Evolutionary conservation across 345 rosid genomes (phyloP).

Genomic region (Linum trigynum): DNA sequence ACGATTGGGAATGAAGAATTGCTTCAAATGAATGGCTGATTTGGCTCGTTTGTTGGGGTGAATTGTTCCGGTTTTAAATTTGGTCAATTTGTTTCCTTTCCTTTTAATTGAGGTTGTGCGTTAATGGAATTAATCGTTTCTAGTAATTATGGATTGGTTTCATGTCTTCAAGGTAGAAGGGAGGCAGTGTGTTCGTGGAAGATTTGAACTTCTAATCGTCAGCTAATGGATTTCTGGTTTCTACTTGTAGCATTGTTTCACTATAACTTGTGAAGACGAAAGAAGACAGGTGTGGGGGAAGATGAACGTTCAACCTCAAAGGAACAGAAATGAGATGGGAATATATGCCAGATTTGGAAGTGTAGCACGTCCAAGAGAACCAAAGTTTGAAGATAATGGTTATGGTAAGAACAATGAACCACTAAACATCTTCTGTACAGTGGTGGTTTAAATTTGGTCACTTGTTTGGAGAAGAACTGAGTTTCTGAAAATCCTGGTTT

Average conservation of each 20-base stretch:
- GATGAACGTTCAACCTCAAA: not conserved
- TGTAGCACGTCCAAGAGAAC: not conserved
- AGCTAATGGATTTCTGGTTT: not conserved
- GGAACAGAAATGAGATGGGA: not conserved
- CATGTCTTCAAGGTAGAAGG: not conserved
- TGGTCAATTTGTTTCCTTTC: not conserved
- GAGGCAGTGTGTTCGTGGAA: not conserved
- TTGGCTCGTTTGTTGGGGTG: no score
- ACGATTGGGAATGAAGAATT: no score
- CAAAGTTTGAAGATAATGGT: not conserved
- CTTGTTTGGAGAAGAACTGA: not conserved
- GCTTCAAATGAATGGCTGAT: no score
- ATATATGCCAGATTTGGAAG: conserved; percentile 1
- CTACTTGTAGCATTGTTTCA: not conserved
- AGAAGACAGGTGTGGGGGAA: not conserved
- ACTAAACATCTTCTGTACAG: not conserved
- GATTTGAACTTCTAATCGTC: not conserved
- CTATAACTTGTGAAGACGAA: not conserved
- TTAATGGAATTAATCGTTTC: not conserved
- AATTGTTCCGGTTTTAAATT: no score
- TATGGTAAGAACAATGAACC: not conserved
- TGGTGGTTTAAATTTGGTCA: not conserved
- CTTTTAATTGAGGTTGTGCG: not conserved
- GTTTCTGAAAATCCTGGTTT: not conserved
- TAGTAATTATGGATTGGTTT: not conserved